Percentiles rank a stretch among this genome's conserved stretches.
Conservation (phyloP, 129 eudicot species). For the Centella asiatica region DNA sequence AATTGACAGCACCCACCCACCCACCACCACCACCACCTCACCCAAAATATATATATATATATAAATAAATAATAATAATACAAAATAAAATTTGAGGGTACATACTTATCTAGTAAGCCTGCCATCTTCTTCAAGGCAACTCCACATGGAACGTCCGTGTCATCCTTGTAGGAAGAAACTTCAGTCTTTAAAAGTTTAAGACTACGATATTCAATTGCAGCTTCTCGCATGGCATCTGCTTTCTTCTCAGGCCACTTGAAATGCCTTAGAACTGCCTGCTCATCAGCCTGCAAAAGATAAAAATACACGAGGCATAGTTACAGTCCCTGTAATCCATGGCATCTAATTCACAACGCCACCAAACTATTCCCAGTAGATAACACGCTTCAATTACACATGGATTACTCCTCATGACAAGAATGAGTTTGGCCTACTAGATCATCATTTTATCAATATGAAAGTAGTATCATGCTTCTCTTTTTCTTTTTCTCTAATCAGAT, state of each 20-base stretch:
- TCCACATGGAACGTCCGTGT: conserved; percentile 1
- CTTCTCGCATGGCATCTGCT: conserved; percentile 32
- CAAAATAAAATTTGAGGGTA: no score
- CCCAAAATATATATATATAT: no score
- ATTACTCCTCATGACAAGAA: no score
- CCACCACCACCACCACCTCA: no score
- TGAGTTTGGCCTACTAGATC: no score
- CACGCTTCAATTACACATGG: no score
- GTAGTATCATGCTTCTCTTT: no score
- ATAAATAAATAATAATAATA: no score
- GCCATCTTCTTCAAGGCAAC: conserved; percentile 26
- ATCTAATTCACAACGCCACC: not conserved
- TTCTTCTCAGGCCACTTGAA: conserved; percentile 33
- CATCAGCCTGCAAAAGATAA: conserved; percentile 20
- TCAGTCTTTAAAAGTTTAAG: conserved; percentile 24
- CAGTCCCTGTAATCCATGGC: not conserved
- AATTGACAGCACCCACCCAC: no score
- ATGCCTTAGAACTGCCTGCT: conserved; percentile 28
- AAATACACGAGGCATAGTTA: not conserved
- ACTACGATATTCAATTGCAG: conserved; percentile 28
- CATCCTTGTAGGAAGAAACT: conserved; percentile 23
- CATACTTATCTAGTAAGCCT: conserved; percentile 24
- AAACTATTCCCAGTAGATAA: not conserved
- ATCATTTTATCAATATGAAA: no score
- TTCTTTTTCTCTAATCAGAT: no score